These are phyloP conservation scores for Paraconiothyrium sp. DNA, from an alignment of 2,329 filamentous ascomycete species.

Conservation along the genomic window DNA sequence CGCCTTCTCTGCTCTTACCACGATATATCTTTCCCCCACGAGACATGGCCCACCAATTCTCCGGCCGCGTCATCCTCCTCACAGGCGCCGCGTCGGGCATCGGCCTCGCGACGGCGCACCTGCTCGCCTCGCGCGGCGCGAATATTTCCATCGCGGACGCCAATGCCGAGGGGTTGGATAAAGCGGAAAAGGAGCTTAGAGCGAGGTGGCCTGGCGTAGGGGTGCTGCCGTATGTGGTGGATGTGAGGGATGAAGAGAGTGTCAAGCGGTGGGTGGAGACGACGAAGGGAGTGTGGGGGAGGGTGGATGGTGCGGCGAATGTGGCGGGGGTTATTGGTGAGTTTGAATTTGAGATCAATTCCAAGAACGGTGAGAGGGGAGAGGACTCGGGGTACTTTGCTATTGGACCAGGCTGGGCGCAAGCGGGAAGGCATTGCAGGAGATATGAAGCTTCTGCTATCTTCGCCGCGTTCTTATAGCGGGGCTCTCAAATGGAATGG, in stretches of 20 bases:
- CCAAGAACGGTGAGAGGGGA: too few relatives aligned
- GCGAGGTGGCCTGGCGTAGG: slow-evolving; percentile 39
- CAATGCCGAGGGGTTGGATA: slow-evolving; percentile 37
- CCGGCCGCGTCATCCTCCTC: slow-evolving; percentile 21
- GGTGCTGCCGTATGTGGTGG: slow-evolving; percentile 42
- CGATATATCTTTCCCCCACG: too few relatives aligned
- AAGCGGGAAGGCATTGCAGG: too few relatives aligned
- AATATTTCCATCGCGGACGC: slow-evolving; percentile 23
- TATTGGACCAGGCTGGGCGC: too few relatives aligned
- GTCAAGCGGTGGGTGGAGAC: slow-evolving; percentile 61
- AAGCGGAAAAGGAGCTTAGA: slow-evolving; percentile 26
- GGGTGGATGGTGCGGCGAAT: slow-evolving; percentile 65
- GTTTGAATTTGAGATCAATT: background rate
- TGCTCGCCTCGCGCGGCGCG: slow-evolving; percentile 19
- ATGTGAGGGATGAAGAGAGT: slow-evolving; percentile 56
- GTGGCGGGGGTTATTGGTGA: slow-evolving; percentile 57
- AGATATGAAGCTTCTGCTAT: too few relatives aligned
- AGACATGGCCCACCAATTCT: background rate
- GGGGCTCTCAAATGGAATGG: too few relatives aligned
- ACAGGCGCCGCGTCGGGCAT: slow-evolving; percentile 20
- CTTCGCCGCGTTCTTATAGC: too few relatives aligned
- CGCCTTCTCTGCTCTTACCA: background rate
- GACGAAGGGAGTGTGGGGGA: slow-evolving; percentile 48
- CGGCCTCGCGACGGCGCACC: slow-evolving; percentile 19
- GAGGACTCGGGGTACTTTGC: too few relatives aligned